Base-by-base conservation (phyloP, 192 early-diverging fungal genomes). In the Podila minutissima region DNA sequence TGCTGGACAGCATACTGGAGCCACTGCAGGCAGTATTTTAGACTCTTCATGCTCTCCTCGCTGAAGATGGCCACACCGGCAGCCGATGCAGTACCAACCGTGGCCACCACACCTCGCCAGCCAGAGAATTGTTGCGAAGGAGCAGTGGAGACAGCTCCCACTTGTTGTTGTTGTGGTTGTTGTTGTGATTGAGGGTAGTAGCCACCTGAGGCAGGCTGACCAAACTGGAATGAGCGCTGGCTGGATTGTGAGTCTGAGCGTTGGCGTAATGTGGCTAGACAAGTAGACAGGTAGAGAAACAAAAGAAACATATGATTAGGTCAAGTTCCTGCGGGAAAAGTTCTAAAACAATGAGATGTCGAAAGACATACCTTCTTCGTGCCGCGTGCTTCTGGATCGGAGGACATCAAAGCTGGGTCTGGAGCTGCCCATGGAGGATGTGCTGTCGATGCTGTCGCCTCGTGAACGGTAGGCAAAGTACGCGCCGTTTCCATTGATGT, bases 1-100 rank as follows among this genome's bases (percentile, higher is more conserved):
- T 93, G 89, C 46, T 91, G 88, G 11, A 91, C 91, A 2, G 96
- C 95, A 72, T 96, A 96, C 85, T 92, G 88, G 17, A 97, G 79
- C 94, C 94, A 97, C 67, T 92, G 87, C 51, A 96, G 82, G 83
- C 97, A 98, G 84, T 97, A 98, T 59, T 91, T 88, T 33, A 98
- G 82, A 71, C 92, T 94, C 71, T 92, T 88, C 88, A 97, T 90
- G 72, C 93, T 92, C 75, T 98, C 96, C 67, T 97, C 95, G 72
- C 93, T 94, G 35, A 96, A 90, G 17, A 94, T 92, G 58, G 95
- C 88, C 6, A 92, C 93, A 12, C 93, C 91, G 8, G 92, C 77
- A 59, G 90, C 90, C 4, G 90, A 89, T n/a, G 87, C 88, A 0
- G 88, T 72, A n/a, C 89, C 89, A 2, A 90, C 88, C n/a, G 87